A percentile compares a stretch with the other conserved stretches of the same genome.
Evolutionary conservation across 2,329 filamentous ascomycete species (phyloP).

Genomic region (Penicillium hesseltinei): DNA sequence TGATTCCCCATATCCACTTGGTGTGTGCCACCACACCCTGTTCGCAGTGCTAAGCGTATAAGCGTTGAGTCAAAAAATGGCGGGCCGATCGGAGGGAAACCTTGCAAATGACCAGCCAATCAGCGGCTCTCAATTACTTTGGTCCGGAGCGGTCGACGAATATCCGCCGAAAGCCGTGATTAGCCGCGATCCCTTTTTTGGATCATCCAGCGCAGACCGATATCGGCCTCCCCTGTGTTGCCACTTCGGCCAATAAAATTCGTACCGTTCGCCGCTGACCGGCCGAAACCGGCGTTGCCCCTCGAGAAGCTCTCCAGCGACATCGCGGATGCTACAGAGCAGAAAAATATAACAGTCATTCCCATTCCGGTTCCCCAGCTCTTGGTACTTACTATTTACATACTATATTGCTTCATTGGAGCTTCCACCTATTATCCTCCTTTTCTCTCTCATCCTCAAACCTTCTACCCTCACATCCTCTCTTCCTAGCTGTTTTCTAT

Average conservation of each 20-base stretch:
- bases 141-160: conserved; percentile 10
- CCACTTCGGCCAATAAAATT: conserved; percentile 27
- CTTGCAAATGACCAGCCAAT: conserved; percentile 14
- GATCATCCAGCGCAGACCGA: conserved; percentile 7
- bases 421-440: conserved; percentile 1
- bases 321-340: conserved; percentile 30
- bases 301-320: conserved; percentile 33
- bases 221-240: conserved; percentile 14
- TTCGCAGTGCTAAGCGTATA: neutral
- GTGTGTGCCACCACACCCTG: neutral
- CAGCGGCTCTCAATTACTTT: conserved; percentile 11
- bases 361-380: conserved; percentile 12
- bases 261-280: conserved; percentile 34
- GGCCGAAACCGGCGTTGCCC: conserved; percentile 38
- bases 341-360: conserved; percentile 27
- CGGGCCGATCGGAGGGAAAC: conserved; percentile 14
- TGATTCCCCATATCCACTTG: neutral
- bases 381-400: conserved; percentile 2
- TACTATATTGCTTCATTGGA: conserved; percentile 2
- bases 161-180: conserved; percentile 13
- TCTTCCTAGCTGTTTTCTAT: conserved; percentile 7
- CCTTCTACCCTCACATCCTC: neutral
- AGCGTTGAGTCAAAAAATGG: conserved; percentile 5
- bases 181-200: conserved; percentile 21
- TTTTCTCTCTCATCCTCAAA: neutral